Percentiles rank a stretch among this genome's conserved stretches.
phyloP scores from a whole-genome alignment of 768 basidiomycete species.

The Hypholoma fasciculare region DNA sequence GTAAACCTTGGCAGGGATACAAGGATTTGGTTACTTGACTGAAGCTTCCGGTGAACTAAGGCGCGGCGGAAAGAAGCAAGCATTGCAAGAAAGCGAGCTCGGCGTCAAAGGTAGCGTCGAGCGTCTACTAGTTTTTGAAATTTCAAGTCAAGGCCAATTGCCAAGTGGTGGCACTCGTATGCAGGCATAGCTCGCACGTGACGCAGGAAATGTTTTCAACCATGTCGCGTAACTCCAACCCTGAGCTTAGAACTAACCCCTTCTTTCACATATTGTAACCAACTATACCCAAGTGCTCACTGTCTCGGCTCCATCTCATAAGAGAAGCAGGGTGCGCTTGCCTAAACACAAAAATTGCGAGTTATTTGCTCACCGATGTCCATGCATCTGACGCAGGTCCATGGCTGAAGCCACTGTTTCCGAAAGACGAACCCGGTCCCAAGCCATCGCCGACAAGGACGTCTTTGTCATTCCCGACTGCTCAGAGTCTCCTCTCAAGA shows the following conservation, averaged over 20 bases:
- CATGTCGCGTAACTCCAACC: slow-evolving; percentile 15
- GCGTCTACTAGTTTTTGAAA: too few relatives aligned
- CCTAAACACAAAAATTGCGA: neutral
- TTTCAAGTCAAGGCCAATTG: too few relatives aligned
- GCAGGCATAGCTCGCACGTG: slow-evolving; percentile 20
- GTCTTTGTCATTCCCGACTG: slow-evolving; percentile 44
- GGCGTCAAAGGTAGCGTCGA: too few relatives aligned
- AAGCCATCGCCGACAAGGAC: slow-evolving; percentile 45
- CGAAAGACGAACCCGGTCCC: slow-evolving; percentile 51
- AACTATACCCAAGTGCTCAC: neutral
- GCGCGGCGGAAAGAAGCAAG: slow-evolving; percentile 13
- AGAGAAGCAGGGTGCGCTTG: slow-evolving; percentile 1
- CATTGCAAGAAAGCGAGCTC: slow-evolving; percentile 7
- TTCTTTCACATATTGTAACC: neutral
- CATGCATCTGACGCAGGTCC: slow-evolving; percentile 3
- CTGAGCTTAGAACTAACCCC: neutral
- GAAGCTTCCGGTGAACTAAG: neutral
- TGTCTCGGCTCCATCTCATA: too few relatives aligned
- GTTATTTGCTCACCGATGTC: slow-evolving; percentile 1
- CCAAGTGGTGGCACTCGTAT: neutral
- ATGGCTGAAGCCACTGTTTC: slow-evolving; percentile 28
- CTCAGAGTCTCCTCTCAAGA: slow-evolving; percentile 48
- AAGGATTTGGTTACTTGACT: neutral
- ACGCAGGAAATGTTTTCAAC: slow-evolving; percentile 29
- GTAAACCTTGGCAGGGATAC: neutral